Base-by-base conservation (phyloP, 202 grass and related monocot genomes). In the Carex arenaria region DNA sequence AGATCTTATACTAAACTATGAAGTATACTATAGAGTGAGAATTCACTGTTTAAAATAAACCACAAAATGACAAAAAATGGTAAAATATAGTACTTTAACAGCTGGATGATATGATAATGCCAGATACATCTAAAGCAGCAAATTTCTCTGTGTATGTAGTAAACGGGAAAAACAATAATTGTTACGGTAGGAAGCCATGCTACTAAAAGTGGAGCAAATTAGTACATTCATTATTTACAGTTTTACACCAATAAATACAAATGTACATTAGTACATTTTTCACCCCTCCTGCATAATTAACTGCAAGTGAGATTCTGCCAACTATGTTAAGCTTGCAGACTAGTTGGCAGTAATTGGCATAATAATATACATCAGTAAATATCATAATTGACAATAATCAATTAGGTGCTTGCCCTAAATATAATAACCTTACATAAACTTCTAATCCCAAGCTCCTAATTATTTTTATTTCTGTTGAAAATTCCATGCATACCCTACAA, bases 251-350 rank as follows among this genome's bases (percentile, higher is more conserved):
- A 91, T 90, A 80, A 61, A 84, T 78, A 87, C 34, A 87, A 81
- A 83, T 61, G 80, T 89, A 92, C 82, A 80, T 19, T 66, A 88
- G 72, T 88, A 70, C 89, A 67, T 69, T 88, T 85, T 85, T 85
- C 61, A 84, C 81, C 82, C 80, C 69, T 63, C 61, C 79, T 89
- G 87, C 80, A 85, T 84, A 89, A 91, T 83, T 89, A 85, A 76
- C 9, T 65, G 72, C 69, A 65, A 54, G 40, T 60, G 83, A 85
- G 60, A 85, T 77, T 75, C 86, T 87, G 89, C 61, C 14, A 87
- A 90, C 88, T 88, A 90, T 88, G 92, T 79, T 59, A 88, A 92
- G 85, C 78, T 78, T 90, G 84, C 86, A 51, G 84, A 91, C 81
- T 88, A 88, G 85, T 86, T 81, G 80, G 90, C 75, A 89, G 78